Evolutionary conservation across 306 rosid species (phyloP), one percentile per base, ranked within the genome.

Genomic region (Cucurbita maxima): DNA sequence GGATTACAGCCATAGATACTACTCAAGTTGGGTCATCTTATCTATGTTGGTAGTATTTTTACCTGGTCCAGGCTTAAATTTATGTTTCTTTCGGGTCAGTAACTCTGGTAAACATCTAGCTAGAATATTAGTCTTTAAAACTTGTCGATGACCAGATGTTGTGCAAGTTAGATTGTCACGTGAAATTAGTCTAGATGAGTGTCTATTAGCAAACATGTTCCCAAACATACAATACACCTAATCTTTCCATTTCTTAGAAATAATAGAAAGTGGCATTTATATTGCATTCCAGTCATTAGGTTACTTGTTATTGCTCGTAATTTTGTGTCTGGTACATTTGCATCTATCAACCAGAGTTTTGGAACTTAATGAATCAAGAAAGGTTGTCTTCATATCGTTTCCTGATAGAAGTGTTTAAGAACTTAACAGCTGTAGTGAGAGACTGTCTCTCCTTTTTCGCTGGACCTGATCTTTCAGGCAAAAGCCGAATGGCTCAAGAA

Each of bases 31-130:
- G 71, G 34, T 40, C 71, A 40, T 63, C 34, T 40, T 63, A 40
- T 63, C 8, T n/a, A 41, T 40, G 25, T n/a, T 63, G 50, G 71
- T 63, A 40, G 71, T 63, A 40, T 19, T 63, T 22, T 11, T 66
- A 44, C 72, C 72, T 66, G 72, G 72, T 66, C 53, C 72, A 44
- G 8, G 55, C 56, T 67, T 67, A 67, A 67, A 67, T 67, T 66
- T 45, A 22, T 16, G 45, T 37, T 60, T 60, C 19, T 60, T 60
- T 60, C 15, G 25, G 48, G 44, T 61, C 8, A 7, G 69, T n/a
- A 37, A 15, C 69, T 61, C 47, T 16, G 47, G n/a, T 61, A 38
- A 25, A 43, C 48, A 8, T 47, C 47, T 34, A 34, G 7, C 3
- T 36, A 61, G 45, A 37, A 61, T 37, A 2, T 37, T 61, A 61